Conservation (phyloP, 352 stramenopile species). For the Elongisporangium anandrum region DNA sequence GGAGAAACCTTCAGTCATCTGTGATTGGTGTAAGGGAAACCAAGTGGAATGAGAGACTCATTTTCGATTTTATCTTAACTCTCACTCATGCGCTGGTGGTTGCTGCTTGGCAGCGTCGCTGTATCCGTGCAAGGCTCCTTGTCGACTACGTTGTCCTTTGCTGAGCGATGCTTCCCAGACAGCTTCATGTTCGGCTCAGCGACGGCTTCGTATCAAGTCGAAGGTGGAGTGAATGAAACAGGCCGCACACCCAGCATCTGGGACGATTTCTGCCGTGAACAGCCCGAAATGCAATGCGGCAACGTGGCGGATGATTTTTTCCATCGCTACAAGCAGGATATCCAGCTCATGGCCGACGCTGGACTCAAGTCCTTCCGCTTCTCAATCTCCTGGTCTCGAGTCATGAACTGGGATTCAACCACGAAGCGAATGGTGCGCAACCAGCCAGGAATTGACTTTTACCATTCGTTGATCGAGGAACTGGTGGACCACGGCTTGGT, state of each 20-base stretch:
- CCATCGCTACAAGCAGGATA: slow-evolving; percentile 86
- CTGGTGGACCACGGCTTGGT: slow-evolving; percentile 70
- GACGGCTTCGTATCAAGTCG: slow-evolving; percentile 89
- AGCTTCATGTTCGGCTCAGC: slow-evolving; percentile 85
- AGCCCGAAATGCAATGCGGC: slow-evolving; percentile 63
- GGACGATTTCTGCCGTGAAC: slow-evolving; percentile 82
- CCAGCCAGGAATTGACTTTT: slow-evolving; percentile 85
- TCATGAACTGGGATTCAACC: slow-evolving; percentile 71
- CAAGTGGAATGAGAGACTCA: no score
- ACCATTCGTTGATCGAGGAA: slow-evolving; percentile 88
- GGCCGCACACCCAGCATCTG: slow-evolving; percentile 85
- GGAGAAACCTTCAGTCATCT: no score
- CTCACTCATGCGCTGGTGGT: no score
- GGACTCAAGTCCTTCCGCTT: slow-evolving; percentile 92
- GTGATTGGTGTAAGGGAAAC: no score
- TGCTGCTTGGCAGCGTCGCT: no score
- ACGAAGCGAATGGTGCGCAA: slow-evolving; percentile 61
- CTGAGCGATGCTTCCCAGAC: slow-evolving; percentile 26
- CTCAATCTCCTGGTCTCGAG: slow-evolving; percentile 90
- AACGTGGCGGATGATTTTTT: slow-evolving; percentile 93
- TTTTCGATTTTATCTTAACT: no score
- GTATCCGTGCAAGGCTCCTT: no score
- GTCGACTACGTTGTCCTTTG: neutral
- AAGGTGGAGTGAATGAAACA: slow-evolving; percentile 73
- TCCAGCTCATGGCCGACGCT: slow-evolving; percentile 88